phyloP scores from a whole-genome alignment of 1,284 basidiomycete genomes.

The Cryptococcus hybrid region DNA sequence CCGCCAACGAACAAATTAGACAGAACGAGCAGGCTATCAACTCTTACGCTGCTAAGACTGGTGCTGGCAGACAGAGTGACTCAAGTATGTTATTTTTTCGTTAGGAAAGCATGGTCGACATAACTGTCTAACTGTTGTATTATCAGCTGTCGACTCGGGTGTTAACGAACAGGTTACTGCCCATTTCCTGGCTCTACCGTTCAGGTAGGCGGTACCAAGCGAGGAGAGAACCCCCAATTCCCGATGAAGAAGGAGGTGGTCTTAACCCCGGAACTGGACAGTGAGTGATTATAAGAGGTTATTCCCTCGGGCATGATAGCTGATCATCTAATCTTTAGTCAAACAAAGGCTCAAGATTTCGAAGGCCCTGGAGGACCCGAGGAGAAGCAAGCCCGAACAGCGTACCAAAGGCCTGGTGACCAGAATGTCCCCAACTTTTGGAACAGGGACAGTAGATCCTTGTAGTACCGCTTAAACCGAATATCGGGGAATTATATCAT shows the following conservation, averaged over 20 bases:
- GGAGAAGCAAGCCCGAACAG: constrained; percentile 20
- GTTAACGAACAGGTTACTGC: constrained; percentile 30
- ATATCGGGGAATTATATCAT: no score
- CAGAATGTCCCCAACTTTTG: constrained; percentile 23
- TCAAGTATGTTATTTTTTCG: constrained; percentile 15
- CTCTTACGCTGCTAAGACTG: constrained; percentile 15
- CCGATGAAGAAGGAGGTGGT: constrained; percentile 30
- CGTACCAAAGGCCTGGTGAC: constrained; percentile 23
- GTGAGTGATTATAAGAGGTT: constrained; percentile 12
- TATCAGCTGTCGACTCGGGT: constrained; percentile 23
- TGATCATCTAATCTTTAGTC: constrained; percentile 7
- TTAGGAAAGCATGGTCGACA: not conserved
- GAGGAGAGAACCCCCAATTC: constrained; percentile 30
- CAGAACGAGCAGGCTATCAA: constrained; percentile 19
- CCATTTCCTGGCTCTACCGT: constrained; percentile 29
- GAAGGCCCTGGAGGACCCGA: constrained; percentile 29
- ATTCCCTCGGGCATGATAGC: not conserved
- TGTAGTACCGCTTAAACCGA: not conserved
- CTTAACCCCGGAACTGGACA: constrained; percentile 24
- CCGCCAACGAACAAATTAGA: constrained; percentile 15
- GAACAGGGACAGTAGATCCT: not conserved
- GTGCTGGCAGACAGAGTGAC: constrained; percentile 13
- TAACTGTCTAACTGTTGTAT: not conserved
- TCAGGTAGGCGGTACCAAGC: constrained; percentile 27
- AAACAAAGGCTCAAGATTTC: constrained; percentile 30